A percentile compares a stretch with the other conserved stretches of the same genome.
phyloP scores from a whole-genome alignment of 495 filamentous ascomycete genomes.

The Clavariopsis aquatica region DNA sequence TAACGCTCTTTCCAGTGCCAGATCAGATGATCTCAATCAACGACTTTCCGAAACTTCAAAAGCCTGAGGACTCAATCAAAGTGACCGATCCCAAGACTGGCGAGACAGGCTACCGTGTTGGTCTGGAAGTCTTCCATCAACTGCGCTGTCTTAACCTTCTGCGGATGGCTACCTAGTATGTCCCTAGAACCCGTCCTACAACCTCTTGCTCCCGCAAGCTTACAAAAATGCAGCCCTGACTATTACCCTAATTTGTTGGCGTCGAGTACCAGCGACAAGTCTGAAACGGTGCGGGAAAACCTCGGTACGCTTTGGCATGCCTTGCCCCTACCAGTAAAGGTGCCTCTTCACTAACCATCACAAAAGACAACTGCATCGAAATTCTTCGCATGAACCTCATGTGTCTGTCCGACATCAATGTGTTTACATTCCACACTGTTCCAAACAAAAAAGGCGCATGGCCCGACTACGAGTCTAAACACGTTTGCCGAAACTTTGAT shows the following conservation, averaged over 20 bases:
- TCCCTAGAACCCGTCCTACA: no score
- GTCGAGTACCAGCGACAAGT: slow-evolving; percentile 35
- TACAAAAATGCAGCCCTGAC: no score
- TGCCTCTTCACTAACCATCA: neutral
- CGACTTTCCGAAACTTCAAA: slow-evolving; percentile 51
- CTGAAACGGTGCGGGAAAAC: slow-evolving; percentile 41
- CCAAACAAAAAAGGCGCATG: slow-evolving; percentile 46
- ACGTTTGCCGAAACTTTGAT: slow-evolving; percentile 55
- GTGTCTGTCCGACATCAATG: slow-evolving; percentile 54
- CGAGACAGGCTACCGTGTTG: slow-evolving; percentile 54
- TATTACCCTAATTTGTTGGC: slow-evolving; percentile 49
- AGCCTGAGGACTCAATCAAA: slow-evolving; percentile 49
- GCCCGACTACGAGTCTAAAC: slow-evolving; percentile 53
- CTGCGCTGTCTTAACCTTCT: slow-evolving; percentile 57
- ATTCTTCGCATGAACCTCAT: slow-evolving; percentile 53
- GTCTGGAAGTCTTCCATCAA: slow-evolving; percentile 60
- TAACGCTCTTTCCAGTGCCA: slow-evolving; percentile 15
- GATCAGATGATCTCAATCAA: slow-evolving; percentile 56
- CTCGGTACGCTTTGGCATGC: slow-evolving; percentile 37
- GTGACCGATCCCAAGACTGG: slow-evolving; percentile 54
- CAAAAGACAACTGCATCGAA: slow-evolving; percentile 54
- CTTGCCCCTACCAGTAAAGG: neutral
- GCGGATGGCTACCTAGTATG: slow-evolving; percentile 53
- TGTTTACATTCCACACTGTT: slow-evolving; percentile 53
- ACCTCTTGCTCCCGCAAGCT: no score